These are phyloP conservation scores for Flueggea neowawraea DNA, from an alignment of 441 rosid genomes.

Conservation along the genomic window DNA sequence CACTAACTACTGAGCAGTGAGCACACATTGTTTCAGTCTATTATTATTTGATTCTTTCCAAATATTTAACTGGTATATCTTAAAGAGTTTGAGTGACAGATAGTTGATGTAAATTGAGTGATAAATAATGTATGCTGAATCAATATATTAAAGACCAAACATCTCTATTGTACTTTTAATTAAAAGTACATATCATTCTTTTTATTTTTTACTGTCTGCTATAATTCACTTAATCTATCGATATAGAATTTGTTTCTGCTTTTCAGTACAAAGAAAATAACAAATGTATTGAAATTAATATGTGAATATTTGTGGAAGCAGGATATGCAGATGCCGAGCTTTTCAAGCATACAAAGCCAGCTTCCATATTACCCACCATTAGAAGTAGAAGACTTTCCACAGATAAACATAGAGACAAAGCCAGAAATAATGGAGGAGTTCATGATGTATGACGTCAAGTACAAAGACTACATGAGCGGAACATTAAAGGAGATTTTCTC, in stretches of 20 bases:
- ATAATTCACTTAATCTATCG: too few relatives aligned
- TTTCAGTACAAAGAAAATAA: background rate
- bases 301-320: slow-evolving; percentile 14
- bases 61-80: too few relatives aligned
- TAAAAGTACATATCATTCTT: too few relatives aligned
- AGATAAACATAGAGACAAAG: slow-evolving; percentile 37
- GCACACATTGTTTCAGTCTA: too few relatives aligned
- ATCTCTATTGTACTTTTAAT: too few relatives aligned
- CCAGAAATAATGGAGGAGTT: slow-evolving; percentile 30
- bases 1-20: background rate
- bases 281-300: background rate
- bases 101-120: too few relatives aligned
- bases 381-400: slow-evolving; percentile 65
- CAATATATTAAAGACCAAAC: too few relatives aligned
- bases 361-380: slow-evolving; percentile 44
- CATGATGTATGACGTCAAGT: slow-evolving; percentile 25
- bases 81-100: too few relatives aligned
- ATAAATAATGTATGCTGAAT: too few relatives aligned
- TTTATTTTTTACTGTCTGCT: too few relatives aligned
- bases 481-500: slow-evolving; percentile 54
- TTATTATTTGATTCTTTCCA: too few relatives aligned
- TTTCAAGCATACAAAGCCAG: slow-evolving; percentile 37
- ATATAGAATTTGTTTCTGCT: too few relatives aligned
- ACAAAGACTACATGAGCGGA: slow-evolving; percentile 39
- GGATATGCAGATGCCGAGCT: slow-evolving; percentile 31